Evolutionary conservation across 371 early-diverging fungal genomes (phyloP), one percentile per base, ranked within the genome.

Genomic region (Parasitella parasitica): DNA sequence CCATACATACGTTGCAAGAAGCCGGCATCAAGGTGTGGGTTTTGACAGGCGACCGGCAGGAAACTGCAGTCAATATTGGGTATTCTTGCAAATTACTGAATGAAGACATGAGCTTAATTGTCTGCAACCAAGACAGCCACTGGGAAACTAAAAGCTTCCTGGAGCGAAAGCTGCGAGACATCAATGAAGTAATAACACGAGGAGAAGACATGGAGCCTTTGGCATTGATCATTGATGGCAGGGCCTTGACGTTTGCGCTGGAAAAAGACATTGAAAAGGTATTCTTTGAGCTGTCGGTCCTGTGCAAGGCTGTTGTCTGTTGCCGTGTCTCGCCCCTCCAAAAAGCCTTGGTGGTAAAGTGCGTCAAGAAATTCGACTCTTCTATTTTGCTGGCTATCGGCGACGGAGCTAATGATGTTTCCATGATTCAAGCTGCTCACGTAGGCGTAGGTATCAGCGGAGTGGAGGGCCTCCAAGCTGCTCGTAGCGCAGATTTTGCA

Each of bases 11-110:
- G 13, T 79, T 99, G 51, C 92, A 91, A 59, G 90, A 92, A 69
- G 98, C 98, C 4, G 97, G 97, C 1, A 93, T 93, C 69, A 93
- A 91, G 63, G 88, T 97, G 20, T 99, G 99, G 99, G 96, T 99
- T 41, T 68, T 96, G 63, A 95, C 95, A 1, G 95, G 97, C 46
- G 94, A 97, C 81, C 86, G 94, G 61, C 93, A 91, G 80, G 95
- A 96, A 81, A 94, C 95, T 32, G 93, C 96, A 50, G 89, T 97
- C 72, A 92, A 96, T 75, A 94, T 97, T 67, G 97, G 96, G 27
- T 91, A 91, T 64, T 89, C 89, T 24, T 96, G 95, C 80, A 91
- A 94, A 75, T 77, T 95, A 28, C 76, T 95, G 58, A 89, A 89
- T 54, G 93, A 93, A 64, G 92, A 92, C 57, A 91, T 92, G 90